Conservation (phyloP, 202 grass and related monocot species). For the Cymbopogon flexuosus region DNA sequence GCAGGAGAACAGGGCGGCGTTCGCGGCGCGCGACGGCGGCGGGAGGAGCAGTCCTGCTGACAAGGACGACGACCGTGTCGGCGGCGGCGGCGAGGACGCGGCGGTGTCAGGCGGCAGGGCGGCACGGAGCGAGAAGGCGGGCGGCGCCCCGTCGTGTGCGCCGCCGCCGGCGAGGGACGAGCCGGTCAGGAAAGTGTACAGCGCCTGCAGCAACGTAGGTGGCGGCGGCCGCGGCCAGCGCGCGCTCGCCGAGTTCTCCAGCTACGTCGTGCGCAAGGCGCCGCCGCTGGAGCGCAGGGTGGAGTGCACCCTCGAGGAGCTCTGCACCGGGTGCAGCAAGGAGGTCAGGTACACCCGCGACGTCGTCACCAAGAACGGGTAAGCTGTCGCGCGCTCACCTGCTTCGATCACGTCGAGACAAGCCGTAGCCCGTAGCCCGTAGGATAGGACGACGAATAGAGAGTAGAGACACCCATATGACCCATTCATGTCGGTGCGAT, state of each 20-base stretch:
- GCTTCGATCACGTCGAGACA: neutral
- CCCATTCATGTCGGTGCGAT: neutral
- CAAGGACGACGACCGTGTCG: neutral
- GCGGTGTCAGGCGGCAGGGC: neutral
- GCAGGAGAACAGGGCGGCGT: constrained; percentile 53
- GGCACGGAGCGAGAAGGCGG: neutral
- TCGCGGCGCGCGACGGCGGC: constrained; percentile 25
- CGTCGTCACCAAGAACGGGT: constrained; percentile 82
- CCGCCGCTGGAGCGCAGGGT: constrained; percentile 71
- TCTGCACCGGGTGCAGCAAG: constrained; percentile 73
- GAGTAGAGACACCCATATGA: neutral
- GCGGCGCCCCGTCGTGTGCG: neutral
- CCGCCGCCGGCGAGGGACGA: constrained; percentile 11
- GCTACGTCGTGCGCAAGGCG: constrained; percentile 60
- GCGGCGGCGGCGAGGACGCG: neutral
- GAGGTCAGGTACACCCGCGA: constrained; percentile 70
- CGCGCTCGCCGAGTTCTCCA: constrained; percentile 60
- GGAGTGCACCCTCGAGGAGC: constrained; percentile 92
- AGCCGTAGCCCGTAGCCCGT: neutral
- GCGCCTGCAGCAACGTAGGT: constrained; percentile 18
- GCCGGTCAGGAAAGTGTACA: constrained; percentile 39
- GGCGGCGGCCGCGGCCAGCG: constrained; percentile 13
- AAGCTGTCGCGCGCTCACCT: constrained; percentile 29
- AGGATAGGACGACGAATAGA: neutral
- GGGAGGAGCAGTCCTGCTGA: constrained; percentile 13